These are phyloP conservation scores for Colletotrichum zoysiae DNA, from an alignment of 2,329 filamentous ascomycete genomes.

Conservation along the genomic window DNA sequence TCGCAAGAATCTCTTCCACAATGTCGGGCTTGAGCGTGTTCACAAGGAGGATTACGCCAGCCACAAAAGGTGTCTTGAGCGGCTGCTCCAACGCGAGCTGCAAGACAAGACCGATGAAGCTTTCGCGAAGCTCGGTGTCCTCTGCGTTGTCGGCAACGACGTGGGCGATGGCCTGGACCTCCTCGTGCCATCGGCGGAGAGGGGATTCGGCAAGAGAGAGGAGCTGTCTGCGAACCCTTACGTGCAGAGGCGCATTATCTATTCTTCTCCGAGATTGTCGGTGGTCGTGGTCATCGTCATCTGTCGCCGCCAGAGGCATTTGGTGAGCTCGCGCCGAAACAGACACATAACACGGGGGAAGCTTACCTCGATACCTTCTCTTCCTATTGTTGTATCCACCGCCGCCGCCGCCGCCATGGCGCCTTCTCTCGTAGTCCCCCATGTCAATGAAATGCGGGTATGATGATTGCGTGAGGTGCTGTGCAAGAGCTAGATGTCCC, in stretches of 20 bases:
- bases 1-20: slow-evolving; percentile 76
- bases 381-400: slow-evolving; percentile 76
- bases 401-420: slow-evolving; percentile 53
- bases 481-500: not conserved
- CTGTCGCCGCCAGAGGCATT: slow-evolving; percentile 53
- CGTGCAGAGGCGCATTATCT: slow-evolving; percentile 76
- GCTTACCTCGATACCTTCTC: slow-evolving; percentile 81
- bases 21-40: slow-evolving; percentile 85
- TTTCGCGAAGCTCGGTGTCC: slow-evolving; percentile 80
- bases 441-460: slow-evolving; percentile 49
- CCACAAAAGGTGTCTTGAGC: slow-evolving; percentile 96
- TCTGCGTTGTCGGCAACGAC: slow-evolving; percentile 86
- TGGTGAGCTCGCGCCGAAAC: slow-evolving; percentile 27
- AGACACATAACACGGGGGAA: slow-evolving; percentile 9
- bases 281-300: slow-evolving; percentile 84
- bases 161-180: slow-evolving; percentile 80
- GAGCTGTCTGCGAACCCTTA: slow-evolving; percentile 82
- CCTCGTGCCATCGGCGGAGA: slow-evolving; percentile 81
- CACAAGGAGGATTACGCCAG: slow-evolving; percentile 82
- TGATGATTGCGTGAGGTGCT: not conserved
- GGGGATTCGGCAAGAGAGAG: slow-evolving; percentile 86
- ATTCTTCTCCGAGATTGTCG: slow-evolving; percentile 76
- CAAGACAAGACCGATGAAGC: slow-evolving; percentile 79
- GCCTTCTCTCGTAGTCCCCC: slow-evolving; percentile 71
- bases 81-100: slow-evolving; percentile 91